These are phyloP conservation scores for Pestalotiopsis sp. DNA, from an alignment of 2,329 filamentous ascomycete species.

Conservation along the genomic window DNA sequence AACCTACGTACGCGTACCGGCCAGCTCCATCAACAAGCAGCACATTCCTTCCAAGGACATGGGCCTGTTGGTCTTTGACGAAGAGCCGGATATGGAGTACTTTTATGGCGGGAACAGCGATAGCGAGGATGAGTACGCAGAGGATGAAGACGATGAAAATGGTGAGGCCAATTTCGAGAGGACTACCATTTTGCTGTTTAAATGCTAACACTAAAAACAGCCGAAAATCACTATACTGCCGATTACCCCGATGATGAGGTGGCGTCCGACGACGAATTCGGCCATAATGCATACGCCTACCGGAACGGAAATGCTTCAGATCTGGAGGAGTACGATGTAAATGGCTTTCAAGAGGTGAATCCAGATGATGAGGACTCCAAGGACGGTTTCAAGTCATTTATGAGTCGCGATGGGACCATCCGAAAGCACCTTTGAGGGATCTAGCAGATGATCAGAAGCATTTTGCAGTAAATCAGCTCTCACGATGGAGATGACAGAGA, in stretches of 20 bases:
- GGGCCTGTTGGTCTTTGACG: slow-evolving; percentile 58
- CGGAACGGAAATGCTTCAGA: slow-evolving; percentile 56
- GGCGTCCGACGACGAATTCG: slow-evolving; percentile 69
- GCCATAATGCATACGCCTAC: slow-evolving; percentile 56
- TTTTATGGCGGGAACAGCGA: slow-evolving; percentile 65
- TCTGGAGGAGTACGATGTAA: slow-evolving; percentile 53
- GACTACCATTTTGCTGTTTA: no score
- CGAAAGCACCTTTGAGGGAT: slow-evolving; percentile 26
- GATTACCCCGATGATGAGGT: slow-evolving; percentile 83
- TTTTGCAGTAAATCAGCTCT: no score
- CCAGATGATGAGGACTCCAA: slow-evolving; percentile 30
- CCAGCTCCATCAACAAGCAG: slow-evolving; percentile 44
- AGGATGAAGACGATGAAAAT: slow-evolving; percentile 68
- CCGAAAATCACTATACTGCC: slow-evolving; percentile 77
- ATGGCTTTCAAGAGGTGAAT: slow-evolving; percentile 34
- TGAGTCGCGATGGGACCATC: slow-evolving; percentile 37
- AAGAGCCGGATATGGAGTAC: slow-evolving; percentile 58
- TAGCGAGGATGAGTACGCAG: slow-evolving; percentile 57
- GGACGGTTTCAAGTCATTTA: slow-evolving; percentile 32
- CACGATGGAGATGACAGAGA: no score
- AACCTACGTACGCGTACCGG: slow-evolving; percentile 64
- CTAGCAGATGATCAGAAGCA: neutral
- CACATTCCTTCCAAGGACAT: slow-evolving; percentile 52
- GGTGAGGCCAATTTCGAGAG: slow-evolving; percentile 43
- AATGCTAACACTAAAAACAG: slow-evolving; percentile 36